Conservation (phyloP, 2,329 filamentous ascomycete genomes). For the Penicillium decumbens region DNA sequence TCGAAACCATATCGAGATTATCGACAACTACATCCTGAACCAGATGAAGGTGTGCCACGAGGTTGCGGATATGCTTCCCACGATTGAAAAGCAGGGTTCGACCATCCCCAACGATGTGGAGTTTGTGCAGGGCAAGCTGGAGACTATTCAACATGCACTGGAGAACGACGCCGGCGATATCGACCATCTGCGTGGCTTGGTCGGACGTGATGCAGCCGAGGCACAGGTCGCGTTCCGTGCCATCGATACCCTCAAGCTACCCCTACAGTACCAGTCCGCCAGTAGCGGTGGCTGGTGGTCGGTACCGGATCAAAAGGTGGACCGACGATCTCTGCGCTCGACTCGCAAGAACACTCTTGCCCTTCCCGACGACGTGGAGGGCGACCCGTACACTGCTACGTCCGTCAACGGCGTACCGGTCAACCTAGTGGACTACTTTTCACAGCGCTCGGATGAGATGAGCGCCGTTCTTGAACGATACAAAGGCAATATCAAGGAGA, state of each 20-base stretch:
- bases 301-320: conserved; percentile 37
- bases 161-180: conserved; percentile 61
- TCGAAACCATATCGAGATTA: conserved; percentile 68
- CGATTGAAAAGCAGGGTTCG: conserved; percentile 59
- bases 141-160: conserved; percentile 59
- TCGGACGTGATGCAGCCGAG: conserved; percentile 64
- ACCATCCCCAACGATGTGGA: conserved; percentile 63
- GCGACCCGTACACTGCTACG: conserved; percentile 38
- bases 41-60: conserved; percentile 71
- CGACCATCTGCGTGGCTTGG: conserved; percentile 52
- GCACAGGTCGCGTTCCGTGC: conserved; percentile 68
- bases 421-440: conserved; percentile 62
- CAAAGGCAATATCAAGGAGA: conserved; percentile 57
- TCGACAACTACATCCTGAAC: conserved; percentile 74
- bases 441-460: conserved; percentile 59
- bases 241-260: conserved; percentile 69
- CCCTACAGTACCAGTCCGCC: conserved; percentile 57
- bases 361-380: conserved; percentile 45
- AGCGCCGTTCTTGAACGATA: conserved; percentile 54
- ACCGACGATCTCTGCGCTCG: conserved; percentile 38
- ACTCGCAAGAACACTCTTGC: conserved; percentile 44
- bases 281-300: conserved; percentile 41
- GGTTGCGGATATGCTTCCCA: conserved; percentile 66
- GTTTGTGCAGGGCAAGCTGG: conserved; percentile 57
- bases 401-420: conserved; percentile 51